Conservation (phyloP, 1,284 basidiomycete species). For the Puccinia triticina region DNA sequence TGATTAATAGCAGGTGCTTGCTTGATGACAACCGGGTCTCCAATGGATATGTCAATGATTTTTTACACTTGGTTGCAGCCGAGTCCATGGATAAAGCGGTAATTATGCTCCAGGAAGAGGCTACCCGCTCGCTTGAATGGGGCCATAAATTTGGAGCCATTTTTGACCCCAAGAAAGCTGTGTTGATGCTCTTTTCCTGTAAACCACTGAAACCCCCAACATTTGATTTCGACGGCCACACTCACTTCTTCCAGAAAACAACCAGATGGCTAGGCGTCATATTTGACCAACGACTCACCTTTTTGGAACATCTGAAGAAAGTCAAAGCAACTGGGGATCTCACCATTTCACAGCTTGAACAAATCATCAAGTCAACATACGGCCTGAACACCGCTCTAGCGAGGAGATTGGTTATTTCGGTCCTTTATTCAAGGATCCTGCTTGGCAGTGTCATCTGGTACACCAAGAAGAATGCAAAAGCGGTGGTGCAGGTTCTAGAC, state of each 20-base stretch:
- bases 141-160: constrained; percentile 13
- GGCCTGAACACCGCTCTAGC: constrained; percentile 59
- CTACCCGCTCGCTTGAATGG: background rate
- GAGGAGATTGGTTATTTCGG: constrained; percentile 58
- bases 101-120: background rate
- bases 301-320: constrained; percentile 57
- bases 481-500: too few species aligned
- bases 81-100: background rate
- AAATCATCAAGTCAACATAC: constrained; percentile 61
- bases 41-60: constrained; percentile 13
- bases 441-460: too few species aligned
- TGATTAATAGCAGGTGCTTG: background rate
- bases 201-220: background rate
- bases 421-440: constrained; percentile 54
- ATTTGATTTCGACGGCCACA: constrained; percentile 11
- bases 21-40: background rate
- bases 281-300: constrained; percentile 57
- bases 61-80: constrained; percentile 20
- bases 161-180: constrained; percentile 17
- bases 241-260: background rate
- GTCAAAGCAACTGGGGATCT: constrained; percentile 55
- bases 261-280: constrained; percentile 60
- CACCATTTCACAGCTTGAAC: constrained; percentile 57
- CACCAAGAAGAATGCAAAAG: too few species aligned
- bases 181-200: background rate